Evolutionary conservation across 2,329 filamentous ascomycete genomes (phyloP).

Genomic region (Aureobasidium sp.): DNA sequence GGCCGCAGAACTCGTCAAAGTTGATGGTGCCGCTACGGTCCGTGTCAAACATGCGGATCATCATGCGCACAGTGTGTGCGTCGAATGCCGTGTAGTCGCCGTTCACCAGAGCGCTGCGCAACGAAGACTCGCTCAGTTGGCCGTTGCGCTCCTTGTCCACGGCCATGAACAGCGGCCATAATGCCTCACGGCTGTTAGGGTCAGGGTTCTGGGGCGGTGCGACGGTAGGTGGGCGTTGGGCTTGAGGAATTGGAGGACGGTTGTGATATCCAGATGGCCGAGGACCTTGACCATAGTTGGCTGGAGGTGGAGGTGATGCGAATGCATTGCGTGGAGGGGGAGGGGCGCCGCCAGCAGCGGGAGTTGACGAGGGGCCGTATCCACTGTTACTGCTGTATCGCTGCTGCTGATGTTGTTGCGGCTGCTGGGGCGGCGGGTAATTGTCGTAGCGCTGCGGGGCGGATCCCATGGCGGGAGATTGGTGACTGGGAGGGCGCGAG

Average conservation of each 20-base stretch:
- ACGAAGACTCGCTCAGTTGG: conserved; percentile 76
- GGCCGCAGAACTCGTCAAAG: conserved; percentile 90
- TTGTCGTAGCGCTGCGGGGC: conserved; percentile 7
- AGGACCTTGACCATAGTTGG: conserved; percentile 46
- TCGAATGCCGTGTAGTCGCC: conserved; percentile 95
- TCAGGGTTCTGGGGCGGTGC: conserved; percentile 47
- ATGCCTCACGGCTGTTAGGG: conserved; percentile 58
- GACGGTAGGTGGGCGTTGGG: conserved; percentile 40
- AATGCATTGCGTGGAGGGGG: conserved; percentile 23
- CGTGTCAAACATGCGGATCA: conserved; percentile 99
- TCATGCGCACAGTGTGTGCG: conserved; percentile 89
- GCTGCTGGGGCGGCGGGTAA: conserved; percentile 22
- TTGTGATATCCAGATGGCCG: conserved; percentile 57
- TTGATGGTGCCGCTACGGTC: conserved; percentile 83
- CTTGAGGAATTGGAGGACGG: conserved; percentile 48
- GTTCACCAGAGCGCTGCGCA: conserved; percentile 87
- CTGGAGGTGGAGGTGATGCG: conserved; percentile 44
- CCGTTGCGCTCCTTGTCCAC: conserved; percentile 83
- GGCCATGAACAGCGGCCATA: conserved; percentile 80
- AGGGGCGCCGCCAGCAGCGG: conserved; percentile 17
- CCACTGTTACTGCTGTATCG: conserved; percentile 35
- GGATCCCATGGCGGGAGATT: conserved; percentile 3
- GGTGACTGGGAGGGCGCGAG: conserved; percentile 15
- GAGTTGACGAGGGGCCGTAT: conserved; percentile 23
- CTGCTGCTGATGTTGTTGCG: conserved; percentile 25